phyloP scores from a whole-genome alignment of 2,329 filamentous ascomycete genomes.

The Aspergillus brasiliensis region DNA sequence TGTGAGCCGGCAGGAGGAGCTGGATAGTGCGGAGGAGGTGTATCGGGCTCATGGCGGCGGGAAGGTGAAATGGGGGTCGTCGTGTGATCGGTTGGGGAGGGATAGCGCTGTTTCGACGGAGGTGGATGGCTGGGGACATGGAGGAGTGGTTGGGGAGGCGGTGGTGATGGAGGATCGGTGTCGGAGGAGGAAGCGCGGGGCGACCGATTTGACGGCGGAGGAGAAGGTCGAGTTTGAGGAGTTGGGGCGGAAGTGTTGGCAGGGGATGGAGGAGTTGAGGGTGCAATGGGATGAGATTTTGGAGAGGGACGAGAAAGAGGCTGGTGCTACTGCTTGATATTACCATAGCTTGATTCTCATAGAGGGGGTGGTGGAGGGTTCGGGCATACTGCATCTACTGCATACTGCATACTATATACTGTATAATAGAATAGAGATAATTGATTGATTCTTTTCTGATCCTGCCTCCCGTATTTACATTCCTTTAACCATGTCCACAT shows the following conservation, averaged over 20 bases:
- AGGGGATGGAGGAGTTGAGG: constrained; percentile 46
- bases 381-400: too few species aligned
- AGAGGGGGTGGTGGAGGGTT: not conserved
- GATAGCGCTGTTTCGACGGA: constrained; percentile 74
- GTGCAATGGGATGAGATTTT: constrained; percentile 43
- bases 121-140: constrained; percentile 79
- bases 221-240: constrained; percentile 42
- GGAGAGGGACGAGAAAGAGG: constrained; percentile 34
- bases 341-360: too few species aligned
- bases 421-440: not conserved
- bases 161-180: constrained; percentile 53
- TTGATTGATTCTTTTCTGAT: constrained; percentile 9
- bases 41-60: constrained; percentile 62
- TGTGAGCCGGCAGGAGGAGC: constrained; percentile 59
- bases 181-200: constrained; percentile 60
- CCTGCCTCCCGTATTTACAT: constrained; percentile 38
- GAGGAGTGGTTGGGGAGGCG: constrained; percentile 57
- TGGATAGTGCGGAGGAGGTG: constrained; percentile 40
- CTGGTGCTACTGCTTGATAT: not conserved
- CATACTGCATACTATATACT: not conserved
- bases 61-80: constrained; percentile 81
- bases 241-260: constrained; percentile 44
- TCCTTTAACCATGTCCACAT: constrained; percentile 33
- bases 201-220: constrained; percentile 57
- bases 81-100: constrained; percentile 60